Conservation (phyloP, 2,329 filamentous ascomycete genomes). For the Pyrenochaeta sp. region DNA sequence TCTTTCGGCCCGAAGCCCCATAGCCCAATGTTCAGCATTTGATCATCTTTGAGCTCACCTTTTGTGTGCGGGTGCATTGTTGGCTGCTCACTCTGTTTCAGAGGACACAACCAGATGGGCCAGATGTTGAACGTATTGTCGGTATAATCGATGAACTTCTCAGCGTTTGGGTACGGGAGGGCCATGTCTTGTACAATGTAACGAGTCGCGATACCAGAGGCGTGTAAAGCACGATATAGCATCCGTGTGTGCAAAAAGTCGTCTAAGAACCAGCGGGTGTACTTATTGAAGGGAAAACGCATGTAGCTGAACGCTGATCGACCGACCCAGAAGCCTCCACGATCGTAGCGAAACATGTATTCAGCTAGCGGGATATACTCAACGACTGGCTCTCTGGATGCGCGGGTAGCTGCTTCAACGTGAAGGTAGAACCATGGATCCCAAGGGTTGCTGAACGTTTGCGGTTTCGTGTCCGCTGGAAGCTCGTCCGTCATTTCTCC, state of each 20-base stretch:
- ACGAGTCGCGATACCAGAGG: slow-evolving; percentile 65
- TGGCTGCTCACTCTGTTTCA: slow-evolving; percentile 47
- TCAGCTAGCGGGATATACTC: slow-evolving; percentile 70
- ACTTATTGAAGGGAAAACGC: slow-evolving; percentile 68
- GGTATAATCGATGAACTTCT: slow-evolving; percentile 55
- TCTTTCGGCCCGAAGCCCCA: slow-evolving; percentile 75
- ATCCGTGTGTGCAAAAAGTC: slow-evolving; percentile 69
- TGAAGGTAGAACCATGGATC: slow-evolving; percentile 64
- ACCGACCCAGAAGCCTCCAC: slow-evolving; percentile 74
- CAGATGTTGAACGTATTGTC: slow-evolving; percentile 53
- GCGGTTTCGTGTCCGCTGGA: slow-evolving; percentile 35
- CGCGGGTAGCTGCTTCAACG: slow-evolving; percentile 50
- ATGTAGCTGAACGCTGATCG: slow-evolving; percentile 71
- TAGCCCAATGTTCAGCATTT: slow-evolving; percentile 67
- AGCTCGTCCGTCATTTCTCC: slow-evolving; percentile 54
- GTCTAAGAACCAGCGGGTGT: slow-evolving; percentile 69
- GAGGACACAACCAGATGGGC: slow-evolving; percentile 60
- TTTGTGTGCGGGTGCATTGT: slow-evolving; percentile 48
- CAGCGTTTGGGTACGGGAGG: slow-evolving; percentile 53
- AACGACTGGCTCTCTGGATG: slow-evolving; percentile 43
- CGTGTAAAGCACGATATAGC: slow-evolving; percentile 72
- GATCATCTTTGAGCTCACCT: slow-evolving; percentile 34
- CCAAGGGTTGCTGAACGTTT: slow-evolving; percentile 53
- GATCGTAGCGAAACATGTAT: slow-evolving; percentile 76
- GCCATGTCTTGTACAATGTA: slow-evolving; percentile 73